Evolutionary conservation across 192 early-diverging fungal genomes (phyloP).

Genomic region (Gamsiella multidivaricata): DNA sequence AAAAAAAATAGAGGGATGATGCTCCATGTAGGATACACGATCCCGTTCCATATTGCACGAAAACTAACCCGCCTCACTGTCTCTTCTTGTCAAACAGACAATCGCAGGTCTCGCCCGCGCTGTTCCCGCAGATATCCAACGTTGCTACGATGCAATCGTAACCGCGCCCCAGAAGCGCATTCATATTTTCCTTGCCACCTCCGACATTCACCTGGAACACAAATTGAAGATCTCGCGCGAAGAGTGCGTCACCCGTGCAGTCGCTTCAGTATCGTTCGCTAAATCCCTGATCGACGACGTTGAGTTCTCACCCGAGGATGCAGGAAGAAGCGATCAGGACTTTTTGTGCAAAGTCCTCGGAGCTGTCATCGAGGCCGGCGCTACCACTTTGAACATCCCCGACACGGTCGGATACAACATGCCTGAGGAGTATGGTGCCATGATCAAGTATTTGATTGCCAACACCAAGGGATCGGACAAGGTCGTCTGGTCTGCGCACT

Average conservation of each 20-base stretch:
- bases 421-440: constrained; percentile 88
- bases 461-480: constrained; percentile 78
- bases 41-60: too few relatives aligned
- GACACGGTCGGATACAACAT: constrained; percentile 98
- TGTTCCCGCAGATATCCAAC: constrained; percentile 85
- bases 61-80: not conserved
- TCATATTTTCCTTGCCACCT: constrained; percentile 96
- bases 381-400: constrained; percentile 96
- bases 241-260: constrained; percentile 86
- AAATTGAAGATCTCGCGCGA: constrained; percentile 92
- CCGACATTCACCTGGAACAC: constrained; percentile 94
- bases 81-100: constrained; percentile 54
- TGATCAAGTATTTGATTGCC: constrained; percentile 84
- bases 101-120: constrained; percentile 93
- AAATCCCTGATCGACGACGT: constrained; percentile 86
- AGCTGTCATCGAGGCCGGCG: constrained; percentile 89
- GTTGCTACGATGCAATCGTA: constrained; percentile 89
- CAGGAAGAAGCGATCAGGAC: constrained; percentile 87
- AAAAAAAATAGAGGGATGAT: too few relatives aligned
- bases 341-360: constrained; percentile 88
- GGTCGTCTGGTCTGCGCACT: constrained; percentile 94
- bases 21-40: too few relatives aligned
- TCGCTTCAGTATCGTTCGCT: constrained; percentile 82
- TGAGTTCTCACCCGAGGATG: constrained; percentile 97
- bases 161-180: constrained; percentile 90